Evolutionary conservation across 352 stramenopile genomes (phyloP).

Genomic region (Pythium biforme): DNA sequence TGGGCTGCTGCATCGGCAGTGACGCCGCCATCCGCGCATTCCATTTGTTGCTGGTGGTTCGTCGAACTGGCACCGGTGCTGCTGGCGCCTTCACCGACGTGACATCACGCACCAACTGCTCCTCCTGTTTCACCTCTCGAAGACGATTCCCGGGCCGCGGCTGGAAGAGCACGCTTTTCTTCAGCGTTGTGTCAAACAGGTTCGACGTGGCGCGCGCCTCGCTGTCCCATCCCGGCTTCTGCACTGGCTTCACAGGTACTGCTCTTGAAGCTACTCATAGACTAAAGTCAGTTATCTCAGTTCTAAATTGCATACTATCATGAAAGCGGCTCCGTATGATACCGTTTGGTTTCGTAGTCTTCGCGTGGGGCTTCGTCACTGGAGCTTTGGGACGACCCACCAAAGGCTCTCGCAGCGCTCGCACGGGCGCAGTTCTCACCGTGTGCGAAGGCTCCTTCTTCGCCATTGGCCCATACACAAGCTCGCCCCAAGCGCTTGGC

Average conservation of each 20-base stretch:
- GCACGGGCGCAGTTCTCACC: not conserved
- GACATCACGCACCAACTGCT: conserved; percentile 1
- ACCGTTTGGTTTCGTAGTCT: too few relatives aligned
- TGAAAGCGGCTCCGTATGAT: too few relatives aligned
- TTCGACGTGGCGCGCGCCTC: conserved; percentile 28
- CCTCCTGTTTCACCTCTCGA: conserved; percentile 27
- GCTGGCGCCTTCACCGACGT: not conserved
- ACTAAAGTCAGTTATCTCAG: not conserved
- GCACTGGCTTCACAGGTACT: conserved; percentile 1
- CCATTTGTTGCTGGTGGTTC: conserved; percentile 3
- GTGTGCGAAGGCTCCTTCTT: not conserved
- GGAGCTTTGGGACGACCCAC: not conserved
- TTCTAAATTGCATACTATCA: too few relatives aligned
- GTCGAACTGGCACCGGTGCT: not conserved
- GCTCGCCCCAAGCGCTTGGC: not conserved
- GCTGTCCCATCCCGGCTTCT: conserved; percentile 47
- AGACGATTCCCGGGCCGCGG: conserved; percentile 38
- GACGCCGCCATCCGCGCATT: conserved; percentile 12
- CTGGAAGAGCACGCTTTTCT: conserved; percentile 54
- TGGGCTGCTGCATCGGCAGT: conserved; percentile 18
- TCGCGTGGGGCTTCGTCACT: not conserved
- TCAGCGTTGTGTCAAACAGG: conserved; percentile 55
- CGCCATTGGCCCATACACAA: not conserved
- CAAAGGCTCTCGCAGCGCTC: not conserved
- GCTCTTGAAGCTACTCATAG: not conserved